These are phyloP conservation scores for Calonectria leucothoes DNA, from an alignment of 2,329 filamentous ascomycete species.

Conservation along the genomic window DNA sequence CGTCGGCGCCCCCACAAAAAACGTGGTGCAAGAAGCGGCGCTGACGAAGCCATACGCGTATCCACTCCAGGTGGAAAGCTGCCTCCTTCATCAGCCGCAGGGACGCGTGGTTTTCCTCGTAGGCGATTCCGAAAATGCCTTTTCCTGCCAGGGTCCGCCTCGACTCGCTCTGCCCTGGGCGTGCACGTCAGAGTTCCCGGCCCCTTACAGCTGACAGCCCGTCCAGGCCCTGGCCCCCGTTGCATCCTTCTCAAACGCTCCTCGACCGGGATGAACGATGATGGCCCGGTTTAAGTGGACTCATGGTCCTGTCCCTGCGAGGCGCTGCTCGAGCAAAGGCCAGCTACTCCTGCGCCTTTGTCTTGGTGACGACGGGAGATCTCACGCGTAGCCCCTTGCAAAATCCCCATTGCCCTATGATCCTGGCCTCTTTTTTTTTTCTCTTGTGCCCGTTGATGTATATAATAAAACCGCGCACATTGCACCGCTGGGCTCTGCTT, in stretches of 20 bases:
- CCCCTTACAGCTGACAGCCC: background rate
- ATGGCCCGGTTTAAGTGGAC: background rate
- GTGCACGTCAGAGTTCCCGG: background rate
- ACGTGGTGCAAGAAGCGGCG: background rate
- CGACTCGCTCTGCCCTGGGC: no score
- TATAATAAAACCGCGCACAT: background rate
- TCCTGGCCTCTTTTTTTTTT: background rate
- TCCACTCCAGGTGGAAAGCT: background rate
- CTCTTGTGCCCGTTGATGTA: background rate
- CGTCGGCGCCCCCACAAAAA: background rate
- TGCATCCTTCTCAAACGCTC: background rate
- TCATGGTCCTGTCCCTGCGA: background rate
- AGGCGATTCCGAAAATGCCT: slow-evolving; percentile 2
- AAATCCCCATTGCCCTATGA: background rate
- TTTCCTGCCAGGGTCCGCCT: background rate
- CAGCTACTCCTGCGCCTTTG: background rate
- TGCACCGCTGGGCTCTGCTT: background rate
- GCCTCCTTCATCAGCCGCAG: slow-evolving; percentile 7
- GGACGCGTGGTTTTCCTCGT: slow-evolving; percentile 5
- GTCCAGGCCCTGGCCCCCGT: background rate
- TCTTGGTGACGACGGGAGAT: background rate
- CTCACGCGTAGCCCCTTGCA: background rate
- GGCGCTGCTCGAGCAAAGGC: background rate
- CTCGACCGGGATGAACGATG: background rate
- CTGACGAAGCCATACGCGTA: slow-evolving; percentile 8